phyloP scores from a whole-genome alignment of 2,329 filamentous ascomycete genomes.

The Alternaria brassicae region DNA sequence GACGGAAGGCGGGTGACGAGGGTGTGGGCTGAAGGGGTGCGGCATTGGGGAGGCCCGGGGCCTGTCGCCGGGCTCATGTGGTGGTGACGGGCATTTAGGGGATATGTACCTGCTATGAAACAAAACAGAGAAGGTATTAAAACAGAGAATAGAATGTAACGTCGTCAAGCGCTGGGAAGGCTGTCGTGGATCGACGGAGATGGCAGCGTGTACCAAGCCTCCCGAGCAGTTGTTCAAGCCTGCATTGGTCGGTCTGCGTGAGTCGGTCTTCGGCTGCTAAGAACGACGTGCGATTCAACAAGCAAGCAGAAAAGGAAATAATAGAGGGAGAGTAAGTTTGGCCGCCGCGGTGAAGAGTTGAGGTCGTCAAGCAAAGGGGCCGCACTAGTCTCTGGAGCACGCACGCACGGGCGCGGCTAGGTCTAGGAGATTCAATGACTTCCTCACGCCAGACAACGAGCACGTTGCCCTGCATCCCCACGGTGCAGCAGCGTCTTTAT shows the following conservation, averaged over 20 bases:
- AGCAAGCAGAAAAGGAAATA: constrained; percentile 45
- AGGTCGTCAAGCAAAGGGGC: constrained; percentile 31
- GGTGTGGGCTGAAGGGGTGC: constrained; percentile 26
- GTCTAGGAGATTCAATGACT: constrained; percentile 18
- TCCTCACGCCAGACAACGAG: constrained; percentile 17
- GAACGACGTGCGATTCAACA: constrained; percentile 36
- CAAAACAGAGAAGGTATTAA: constrained; percentile 45
- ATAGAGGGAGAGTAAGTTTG: constrained; percentile 42
- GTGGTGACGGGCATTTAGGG: constrained; percentile 22
- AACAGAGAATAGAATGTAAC: constrained; percentile 48
- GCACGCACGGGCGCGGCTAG: constrained; percentile 21
- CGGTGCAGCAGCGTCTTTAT: constrained; percentile 3
- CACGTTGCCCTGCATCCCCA: constrained; percentile 11
- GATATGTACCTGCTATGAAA: constrained; percentile 40
- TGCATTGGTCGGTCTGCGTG: constrained; percentile 46
- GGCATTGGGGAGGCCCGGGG: constrained; percentile 8
- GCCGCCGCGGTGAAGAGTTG: constrained; percentile 34
- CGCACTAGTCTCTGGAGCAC: constrained; percentile 21
- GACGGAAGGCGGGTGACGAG: constrained; percentile 25
- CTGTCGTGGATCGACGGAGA: constrained; percentile 49
- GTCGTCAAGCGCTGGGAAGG: constrained; percentile 45
- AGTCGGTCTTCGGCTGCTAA: constrained; percentile 32
- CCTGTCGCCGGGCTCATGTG: constrained; percentile 25
- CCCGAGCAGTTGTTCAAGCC: constrained; percentile 48
- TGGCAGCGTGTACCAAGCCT: constrained; percentile 52